Base-by-base conservation (phyloP, 768 basidiomycete species). In the Clitopilus hobsonii region DNA sequence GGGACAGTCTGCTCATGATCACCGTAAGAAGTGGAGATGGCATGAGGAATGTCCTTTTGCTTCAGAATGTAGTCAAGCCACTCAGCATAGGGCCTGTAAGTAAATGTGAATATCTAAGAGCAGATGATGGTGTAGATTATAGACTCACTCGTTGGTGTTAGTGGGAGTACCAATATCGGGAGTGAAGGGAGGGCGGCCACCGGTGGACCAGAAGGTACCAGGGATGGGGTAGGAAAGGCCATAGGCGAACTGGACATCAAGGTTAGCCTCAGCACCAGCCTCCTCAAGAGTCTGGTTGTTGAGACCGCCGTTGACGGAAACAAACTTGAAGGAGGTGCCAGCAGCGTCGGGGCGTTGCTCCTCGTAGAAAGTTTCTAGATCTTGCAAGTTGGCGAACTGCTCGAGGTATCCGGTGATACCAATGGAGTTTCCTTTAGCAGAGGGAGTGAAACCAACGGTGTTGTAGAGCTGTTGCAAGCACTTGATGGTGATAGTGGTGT, bases 21-120 rank as follows among this genome's bases (percentile, higher is more conserved):
- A 2, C 75, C 83, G 61, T 89, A 89, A 61, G 82, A 84, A 0
- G 83, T 87, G 0, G 85, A 84, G 24, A 89, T 85, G 1, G 78
- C 76, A 62, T 79, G 74, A 5, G 85, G 84, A 2, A 78, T 66
- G 23, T 70, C 65, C 1, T 67, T 53, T 11, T 79, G 74, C n/a
- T 61, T 60, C 1, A 79, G 68, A n/a, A 88, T 59, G 51, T 76
- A 82, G 38, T 84, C 73, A 7, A 89, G 64, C 86, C 86, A 88
- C 16, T 67, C 68, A 20, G 61, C 57, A 51, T 70, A 71, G 3
- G 71, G 67, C 52, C 68, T 68, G 18, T 13, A 11, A 47, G 69
- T 68, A 56, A 82, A 58, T 0, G 53, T 28, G 11, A n/a, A 16
- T 20, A 51, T 28, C 30, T 14, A 38, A 38, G 24, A 16, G 22